Conservation (phyloP, 352 stramenopile genomes). For the Phytophthora chlamydospora region DNA sequence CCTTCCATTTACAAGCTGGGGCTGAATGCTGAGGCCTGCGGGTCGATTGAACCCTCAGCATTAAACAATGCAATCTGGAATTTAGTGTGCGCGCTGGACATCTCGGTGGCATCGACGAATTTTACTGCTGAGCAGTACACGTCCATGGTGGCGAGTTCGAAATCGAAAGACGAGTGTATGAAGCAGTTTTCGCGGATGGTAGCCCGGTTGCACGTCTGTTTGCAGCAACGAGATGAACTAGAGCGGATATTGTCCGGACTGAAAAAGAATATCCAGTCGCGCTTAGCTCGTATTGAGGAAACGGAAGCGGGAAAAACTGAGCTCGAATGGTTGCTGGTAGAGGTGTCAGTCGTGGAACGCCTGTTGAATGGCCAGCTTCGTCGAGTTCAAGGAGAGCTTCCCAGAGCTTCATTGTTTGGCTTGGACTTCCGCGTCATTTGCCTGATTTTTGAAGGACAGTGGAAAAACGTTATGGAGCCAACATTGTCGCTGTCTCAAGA, state of each 20-base stretch:
- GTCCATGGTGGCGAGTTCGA: slow-evolving; percentile 8
- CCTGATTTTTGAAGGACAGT: slow-evolving; percentile 55
- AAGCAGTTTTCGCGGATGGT: slow-evolving; percentile 38
- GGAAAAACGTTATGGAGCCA: slow-evolving; percentile 35
- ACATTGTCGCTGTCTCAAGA: slow-evolving; percentile 50
- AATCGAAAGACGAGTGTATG: slow-evolving; percentile 25
- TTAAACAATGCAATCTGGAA: slow-evolving; percentile 54
- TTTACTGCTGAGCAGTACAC: slow-evolving; percentile 34
- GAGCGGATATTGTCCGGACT: slow-evolving; percentile 39
- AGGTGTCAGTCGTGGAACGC: slow-evolving; percentile 41
- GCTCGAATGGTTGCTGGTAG: slow-evolving; percentile 39
- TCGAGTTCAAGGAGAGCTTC: slow-evolving; percentile 35
- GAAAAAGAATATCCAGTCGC: slow-evolving; percentile 27
- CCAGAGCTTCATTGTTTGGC: slow-evolving; percentile 52
- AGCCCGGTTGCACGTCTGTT: slow-evolving; percentile 48
- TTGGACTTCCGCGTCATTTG: slow-evolving; percentile 59
- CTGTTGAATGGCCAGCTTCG: slow-evolving; percentile 41
- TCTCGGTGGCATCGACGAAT: slow-evolving; percentile 49
- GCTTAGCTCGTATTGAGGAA: slow-evolving; percentile 19
- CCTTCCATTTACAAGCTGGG: slow-evolving; percentile 25
- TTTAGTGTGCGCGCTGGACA: slow-evolving; percentile 53
- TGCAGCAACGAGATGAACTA: slow-evolving; percentile 54
- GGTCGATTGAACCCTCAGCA: slow-evolving; percentile 19
- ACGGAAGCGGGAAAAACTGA: slow-evolving; percentile 22
- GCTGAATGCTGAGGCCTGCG: slow-evolving; percentile 12